Conservation (phyloP, 495 filamentous ascomycete genomes). For the Durotheca rogersii region DNA sequence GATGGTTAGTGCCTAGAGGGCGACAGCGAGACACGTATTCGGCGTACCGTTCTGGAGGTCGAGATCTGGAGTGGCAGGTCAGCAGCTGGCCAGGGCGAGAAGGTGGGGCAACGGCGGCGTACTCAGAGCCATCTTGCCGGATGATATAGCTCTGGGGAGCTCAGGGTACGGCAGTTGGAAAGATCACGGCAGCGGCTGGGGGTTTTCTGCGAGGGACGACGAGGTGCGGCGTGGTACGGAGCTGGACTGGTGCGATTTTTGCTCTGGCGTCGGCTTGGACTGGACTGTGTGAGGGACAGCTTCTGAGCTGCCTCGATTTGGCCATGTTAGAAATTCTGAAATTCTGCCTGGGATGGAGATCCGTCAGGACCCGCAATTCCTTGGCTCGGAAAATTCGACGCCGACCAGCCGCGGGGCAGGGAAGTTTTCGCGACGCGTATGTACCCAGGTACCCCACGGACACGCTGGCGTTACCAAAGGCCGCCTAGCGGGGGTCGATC, state of each 20-base stretch:
- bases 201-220: not conserved
- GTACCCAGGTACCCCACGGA: slow-evolving; percentile 2
- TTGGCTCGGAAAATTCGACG: slow-evolving; percentile 23
- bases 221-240: slow-evolving; percentile 10
- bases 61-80: slow-evolving; percentile 43
- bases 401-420: slow-evolving; percentile 5
- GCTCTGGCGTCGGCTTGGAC: too few relatives aligned
- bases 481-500: too few relatives aligned
- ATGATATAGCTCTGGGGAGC: slow-evolving; percentile 33
- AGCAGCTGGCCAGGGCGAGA: slow-evolving; percentile 26
- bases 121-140: slow-evolving; percentile 52
- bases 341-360: slow-evolving; percentile 27
- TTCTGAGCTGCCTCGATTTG: too few relatives aligned
- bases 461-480: too few relatives aligned
- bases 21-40: not conserved
- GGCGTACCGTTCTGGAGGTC: slow-evolving; percentile 53
- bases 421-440: not conserved
- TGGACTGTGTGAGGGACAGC: too few relatives aligned
- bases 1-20: slow-evolving; percentile 21
- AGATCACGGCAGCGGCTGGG: not conserved
- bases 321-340: slow-evolving; percentile 30
- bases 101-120: slow-evolving; percentile 29
- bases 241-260: too few relatives aligned
- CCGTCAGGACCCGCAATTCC: slow-evolving; percentile 15
- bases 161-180: not conserved